phyloP scores from a whole-genome alignment of 2,329 filamentous ascomycete genomes.

The Dothiorella sarmentorum region DNA sequence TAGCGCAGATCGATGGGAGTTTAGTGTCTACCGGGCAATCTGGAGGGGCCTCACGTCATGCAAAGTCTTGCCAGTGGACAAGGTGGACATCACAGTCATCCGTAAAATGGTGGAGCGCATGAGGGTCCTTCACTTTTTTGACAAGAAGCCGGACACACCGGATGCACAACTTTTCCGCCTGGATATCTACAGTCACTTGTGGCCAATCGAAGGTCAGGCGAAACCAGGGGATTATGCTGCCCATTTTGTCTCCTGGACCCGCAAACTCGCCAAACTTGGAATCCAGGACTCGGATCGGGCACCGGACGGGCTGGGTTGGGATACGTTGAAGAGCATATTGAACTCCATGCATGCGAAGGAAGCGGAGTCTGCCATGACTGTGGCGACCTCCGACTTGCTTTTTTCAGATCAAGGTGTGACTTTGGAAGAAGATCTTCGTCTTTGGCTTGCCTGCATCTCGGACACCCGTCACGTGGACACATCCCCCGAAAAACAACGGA shows the following conservation, averaged over 20 bases:
- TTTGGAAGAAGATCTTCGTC: background rate
- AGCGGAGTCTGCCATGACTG: background rate
- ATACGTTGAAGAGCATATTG: background rate
- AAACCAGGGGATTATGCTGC: background rate
- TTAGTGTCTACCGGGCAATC: conserved; percentile 8
- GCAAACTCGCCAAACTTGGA: background rate
- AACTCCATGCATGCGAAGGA: background rate
- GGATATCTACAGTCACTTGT: background rate
- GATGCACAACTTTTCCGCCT: background rate
- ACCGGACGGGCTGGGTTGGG: background rate
- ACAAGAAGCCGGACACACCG: background rate
- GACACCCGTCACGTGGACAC: background rate
- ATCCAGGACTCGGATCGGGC: background rate
- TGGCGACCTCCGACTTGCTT: background rate
- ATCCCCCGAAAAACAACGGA: background rate
- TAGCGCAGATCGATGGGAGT: background rate
- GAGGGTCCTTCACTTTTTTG: background rate
- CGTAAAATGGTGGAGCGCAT: background rate
- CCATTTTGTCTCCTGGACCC: background rate
- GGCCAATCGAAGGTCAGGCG: background rate
- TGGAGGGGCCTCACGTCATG: conserved; percentile 1
- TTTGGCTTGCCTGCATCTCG: background rate
- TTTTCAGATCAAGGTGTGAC: background rate
- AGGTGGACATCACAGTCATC: background rate
- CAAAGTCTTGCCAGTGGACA: background rate